These are phyloP conservation scores for Elaeis oleifera DNA, from an alignment of 202 grass and related monocot species.

Conservation along the genomic window DNA sequence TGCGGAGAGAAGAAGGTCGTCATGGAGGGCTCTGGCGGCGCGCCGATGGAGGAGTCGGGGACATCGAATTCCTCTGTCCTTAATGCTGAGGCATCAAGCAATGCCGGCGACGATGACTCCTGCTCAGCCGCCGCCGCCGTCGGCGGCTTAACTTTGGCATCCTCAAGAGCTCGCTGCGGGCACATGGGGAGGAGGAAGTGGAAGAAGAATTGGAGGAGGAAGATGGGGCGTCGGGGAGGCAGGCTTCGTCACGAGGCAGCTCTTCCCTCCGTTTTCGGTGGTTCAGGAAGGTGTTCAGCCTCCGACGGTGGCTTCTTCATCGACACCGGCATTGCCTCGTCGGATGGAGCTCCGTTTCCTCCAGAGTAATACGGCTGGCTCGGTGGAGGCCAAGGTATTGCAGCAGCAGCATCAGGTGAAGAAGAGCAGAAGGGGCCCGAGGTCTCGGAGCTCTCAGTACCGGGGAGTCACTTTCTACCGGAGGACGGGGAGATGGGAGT, in stretches of 20 bases:
- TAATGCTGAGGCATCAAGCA: slow-evolving; percentile 8
- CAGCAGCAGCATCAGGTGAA: slow-evolving; percentile 35
- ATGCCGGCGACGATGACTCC: too few relatives aligned
- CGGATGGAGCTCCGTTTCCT: slow-evolving; percentile 18
- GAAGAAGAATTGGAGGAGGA: slow-evolving; percentile 21
- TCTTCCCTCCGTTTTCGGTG: slow-evolving; percentile 22
- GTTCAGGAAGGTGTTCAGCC: not conserved
- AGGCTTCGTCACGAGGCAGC: slow-evolving; percentile 44
- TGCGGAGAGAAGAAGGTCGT: too few relatives aligned
- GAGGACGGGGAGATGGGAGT: slow-evolving; percentile 87
- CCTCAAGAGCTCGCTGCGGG: slow-evolving; percentile 17
- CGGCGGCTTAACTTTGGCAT: slow-evolving; percentile 26
- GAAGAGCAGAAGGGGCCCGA: slow-evolving; percentile 76
- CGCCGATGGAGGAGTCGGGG: slow-evolving; percentile 19
- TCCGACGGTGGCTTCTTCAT: slow-evolving; percentile 6
- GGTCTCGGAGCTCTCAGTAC: slow-evolving; percentile 89
- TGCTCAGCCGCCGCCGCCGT: slow-evolving; percentile 10
- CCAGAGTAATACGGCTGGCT: not conserved
- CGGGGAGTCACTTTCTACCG: slow-evolving; percentile 93
- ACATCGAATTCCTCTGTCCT: slow-evolving; percentile 56
- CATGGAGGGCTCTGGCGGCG: not conserved
- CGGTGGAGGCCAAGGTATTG: not conserved
- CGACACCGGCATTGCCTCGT: slow-evolving; percentile 18
- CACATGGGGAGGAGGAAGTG: slow-evolving; percentile 20
- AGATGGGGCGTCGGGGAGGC: slow-evolving; percentile 4